phyloP scores from a whole-genome alignment of 2,329 filamentous ascomycete genomes.

The Thelonectria rubi region DNA sequence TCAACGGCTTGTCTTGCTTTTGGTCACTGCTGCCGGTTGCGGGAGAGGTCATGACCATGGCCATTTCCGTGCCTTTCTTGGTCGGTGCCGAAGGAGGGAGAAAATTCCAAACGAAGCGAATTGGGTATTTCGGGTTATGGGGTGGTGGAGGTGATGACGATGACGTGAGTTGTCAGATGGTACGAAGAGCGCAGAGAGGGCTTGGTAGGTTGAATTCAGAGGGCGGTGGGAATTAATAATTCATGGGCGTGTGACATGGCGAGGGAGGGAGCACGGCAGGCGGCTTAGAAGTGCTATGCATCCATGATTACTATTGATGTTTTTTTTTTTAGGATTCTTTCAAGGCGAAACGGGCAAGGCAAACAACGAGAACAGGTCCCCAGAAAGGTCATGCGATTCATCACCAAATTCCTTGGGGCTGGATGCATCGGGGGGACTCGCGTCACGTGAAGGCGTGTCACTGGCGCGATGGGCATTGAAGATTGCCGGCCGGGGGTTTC shows the following conservation, averaged over 20 bases:
- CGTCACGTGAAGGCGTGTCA: constrained; percentile 45
- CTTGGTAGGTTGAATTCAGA: background rate
- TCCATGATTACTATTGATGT: no score
- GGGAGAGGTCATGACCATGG: constrained; percentile 6
- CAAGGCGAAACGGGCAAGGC: no score
- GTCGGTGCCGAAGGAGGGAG: background rate
- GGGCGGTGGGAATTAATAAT: no score
- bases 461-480: constrained; percentile 28
- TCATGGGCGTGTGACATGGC: no score
- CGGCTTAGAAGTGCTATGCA: no score
- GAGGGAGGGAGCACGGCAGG: no score
- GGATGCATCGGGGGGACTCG: background rate
- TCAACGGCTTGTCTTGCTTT: constrained; percentile 5
- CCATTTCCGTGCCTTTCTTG: background rate
- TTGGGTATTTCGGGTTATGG: background rate
- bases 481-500: no score
- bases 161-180: background rate
- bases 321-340: no score
- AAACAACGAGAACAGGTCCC: no score
- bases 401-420: no score
- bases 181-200: background rate
- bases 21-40: background rate
- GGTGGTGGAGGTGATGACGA: background rate
- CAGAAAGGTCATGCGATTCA: no score
- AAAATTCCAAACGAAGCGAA: no score